phyloP scores from a whole-genome alignment of 2,329 filamentous ascomycete species.

The Myotisia sp. region DNA sequence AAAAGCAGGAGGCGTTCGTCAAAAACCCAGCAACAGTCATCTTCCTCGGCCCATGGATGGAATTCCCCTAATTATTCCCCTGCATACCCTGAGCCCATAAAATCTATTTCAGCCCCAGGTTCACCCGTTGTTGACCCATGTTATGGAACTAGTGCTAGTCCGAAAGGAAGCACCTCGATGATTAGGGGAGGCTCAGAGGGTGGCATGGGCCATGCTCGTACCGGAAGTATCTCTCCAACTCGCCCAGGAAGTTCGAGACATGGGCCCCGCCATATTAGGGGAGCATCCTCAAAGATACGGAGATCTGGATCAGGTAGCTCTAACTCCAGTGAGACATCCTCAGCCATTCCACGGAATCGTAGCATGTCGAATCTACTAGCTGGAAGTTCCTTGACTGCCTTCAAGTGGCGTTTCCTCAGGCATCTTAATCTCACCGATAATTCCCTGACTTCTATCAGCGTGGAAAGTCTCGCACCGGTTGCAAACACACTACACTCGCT shows the following conservation, averaged over 20 bases:
- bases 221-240: constrained; percentile 68
- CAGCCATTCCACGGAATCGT: constrained; percentile 38
- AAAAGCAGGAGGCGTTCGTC: constrained; percentile 76
- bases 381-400: constrained; percentile 51
- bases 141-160: constrained; percentile 36
- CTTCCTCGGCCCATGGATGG: constrained; percentile 63
- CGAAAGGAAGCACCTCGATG: constrained; percentile 30
- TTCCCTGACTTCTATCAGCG: constrained; percentile 64
- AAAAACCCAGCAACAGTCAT: constrained; percentile 63
- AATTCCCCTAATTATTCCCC: constrained; percentile 43
- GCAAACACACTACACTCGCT: constrained; percentile 81
- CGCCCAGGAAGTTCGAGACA: constrained; percentile 65
- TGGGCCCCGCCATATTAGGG: constrained; percentile 46
- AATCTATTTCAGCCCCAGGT: constrained; percentile 54
- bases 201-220: constrained; percentile 26
- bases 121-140: constrained; percentile 42
- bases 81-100: constrained; percentile 49
- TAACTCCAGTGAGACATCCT: constrained; percentile 54
- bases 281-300: constrained; percentile 57
- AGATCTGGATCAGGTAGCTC: constrained; percentile 88
- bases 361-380: constrained; percentile 67
- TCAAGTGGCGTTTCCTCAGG: constrained; percentile 89
- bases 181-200: constrained; percentile 45
- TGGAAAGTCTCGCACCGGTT: constrained; percentile 62
- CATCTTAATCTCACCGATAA: constrained; percentile 90